Percentiles rank a stretch among this genome's conserved stretches.
phyloP scores from a whole-genome alignment of 2,329 filamentous ascomycete genomes.

The Apiospora arundinis region DNA sequence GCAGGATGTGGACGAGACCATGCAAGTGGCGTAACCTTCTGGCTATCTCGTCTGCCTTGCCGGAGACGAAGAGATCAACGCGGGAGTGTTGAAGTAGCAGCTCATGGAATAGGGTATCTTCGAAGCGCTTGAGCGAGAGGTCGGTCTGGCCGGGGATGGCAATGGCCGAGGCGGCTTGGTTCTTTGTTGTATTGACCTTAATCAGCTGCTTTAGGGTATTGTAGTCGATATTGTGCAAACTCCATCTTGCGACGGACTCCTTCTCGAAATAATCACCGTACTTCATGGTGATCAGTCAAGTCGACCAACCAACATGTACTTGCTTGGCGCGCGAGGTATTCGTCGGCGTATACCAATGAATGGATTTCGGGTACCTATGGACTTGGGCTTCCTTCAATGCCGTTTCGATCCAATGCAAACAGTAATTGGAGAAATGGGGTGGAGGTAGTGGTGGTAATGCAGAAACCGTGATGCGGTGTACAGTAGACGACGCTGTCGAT shows the following conservation, averaged over 20 bases:
- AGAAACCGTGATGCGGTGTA: neutral
- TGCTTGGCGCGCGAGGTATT: neutral
- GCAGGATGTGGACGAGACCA: slow-evolving; percentile 53
- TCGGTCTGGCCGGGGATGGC: slow-evolving; percentile 75
- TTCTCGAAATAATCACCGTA: slow-evolving; percentile 76
- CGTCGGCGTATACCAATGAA: neutral
- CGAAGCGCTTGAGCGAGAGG: slow-evolving; percentile 65
- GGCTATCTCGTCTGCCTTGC: slow-evolving; percentile 80
- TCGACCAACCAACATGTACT: neutral
- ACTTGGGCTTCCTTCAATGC: neutral
- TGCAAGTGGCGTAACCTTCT: slow-evolving; percentile 64
- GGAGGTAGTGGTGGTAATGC: too few species aligned
- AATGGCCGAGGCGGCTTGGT: slow-evolving; percentile 69
- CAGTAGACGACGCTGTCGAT: neutral
- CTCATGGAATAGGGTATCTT: slow-evolving; percentile 73
- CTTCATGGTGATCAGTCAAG: slow-evolving; percentile 61
- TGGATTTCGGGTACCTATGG: neutral
- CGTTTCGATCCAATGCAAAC: neutral
- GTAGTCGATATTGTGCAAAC: slow-evolving; percentile 86
- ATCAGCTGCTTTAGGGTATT: slow-evolving; percentile 86
- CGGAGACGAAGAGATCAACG: slow-evolving; percentile 78
- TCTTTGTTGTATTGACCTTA: slow-evolving; percentile 77
- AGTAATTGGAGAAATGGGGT: neutral
- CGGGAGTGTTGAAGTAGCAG: slow-evolving; percentile 78
- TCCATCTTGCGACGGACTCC: slow-evolving; percentile 84